Evolutionary conservation across 2,329 filamentous ascomycete species (phyloP).

Genomic region (Periconia sp.): DNA sequence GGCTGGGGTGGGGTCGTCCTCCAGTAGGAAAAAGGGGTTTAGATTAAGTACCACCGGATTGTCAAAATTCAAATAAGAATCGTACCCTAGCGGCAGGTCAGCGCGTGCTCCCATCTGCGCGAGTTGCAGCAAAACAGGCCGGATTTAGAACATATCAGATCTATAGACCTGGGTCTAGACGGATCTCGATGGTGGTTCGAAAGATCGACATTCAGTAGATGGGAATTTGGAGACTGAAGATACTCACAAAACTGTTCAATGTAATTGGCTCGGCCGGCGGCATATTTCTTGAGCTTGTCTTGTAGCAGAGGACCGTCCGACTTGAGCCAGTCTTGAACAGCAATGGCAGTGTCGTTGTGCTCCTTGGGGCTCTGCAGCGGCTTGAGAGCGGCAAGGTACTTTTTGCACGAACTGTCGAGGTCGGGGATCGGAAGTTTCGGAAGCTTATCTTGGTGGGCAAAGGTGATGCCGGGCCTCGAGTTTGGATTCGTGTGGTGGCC

Average conservation of each 20-base stretch:
- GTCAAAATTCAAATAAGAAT: slow-evolving; percentile 97
- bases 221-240: too few species aligned
- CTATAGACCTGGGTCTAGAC: slow-evolving; percentile 2
- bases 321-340: slow-evolving; percentile 82
- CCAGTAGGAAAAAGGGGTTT: slow-evolving; percentile 96
- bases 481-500: slow-evolving; percentile 58
- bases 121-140: slow-evolving; percentile 5
- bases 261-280: slow-evolving; percentile 88
- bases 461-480: slow-evolving; percentile 78
- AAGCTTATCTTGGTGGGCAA: slow-evolving; percentile 84
- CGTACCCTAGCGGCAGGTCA: slow-evolving; percentile 74
- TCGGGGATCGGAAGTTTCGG: slow-evolving; percentile 94
- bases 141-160: slow-evolving; percentile 15
- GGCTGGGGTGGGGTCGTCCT: slow-evolving; percentile 95
- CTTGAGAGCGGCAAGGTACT: slow-evolving; percentile 78
- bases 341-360: slow-evolving; percentile 79
- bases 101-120: slow-evolving; percentile 16
- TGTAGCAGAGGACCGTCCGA: slow-evolving; percentile 84
- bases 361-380: slow-evolving; percentile 83
- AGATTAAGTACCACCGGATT: slow-evolving; percentile 97
- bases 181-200: too few species aligned
- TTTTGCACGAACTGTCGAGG: slow-evolving; percentile 76
- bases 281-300: slow-evolving; percentile 88
- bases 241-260: slow-evolving; percentile 97
- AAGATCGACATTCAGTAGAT: too few species aligned